These are phyloP conservation scores for Crinitomyces ghanaensis DNA, from an alignment of 805 yeast genomes.

Conservation along the genomic window DNA sequence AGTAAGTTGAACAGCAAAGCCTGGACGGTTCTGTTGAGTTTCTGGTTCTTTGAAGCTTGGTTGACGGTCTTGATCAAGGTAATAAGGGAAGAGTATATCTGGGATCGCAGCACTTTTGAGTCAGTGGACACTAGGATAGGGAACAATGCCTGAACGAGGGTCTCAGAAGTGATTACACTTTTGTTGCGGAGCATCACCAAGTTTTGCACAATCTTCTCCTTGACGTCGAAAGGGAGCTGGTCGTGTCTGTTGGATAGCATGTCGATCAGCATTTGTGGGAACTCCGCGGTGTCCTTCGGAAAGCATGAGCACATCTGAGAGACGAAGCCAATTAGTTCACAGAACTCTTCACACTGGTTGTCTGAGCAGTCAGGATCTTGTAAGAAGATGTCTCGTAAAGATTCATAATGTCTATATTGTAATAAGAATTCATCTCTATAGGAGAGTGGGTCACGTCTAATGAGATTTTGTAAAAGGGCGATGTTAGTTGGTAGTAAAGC, in stretches of 20 bases:
- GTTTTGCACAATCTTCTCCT: conserved; percentile 86
- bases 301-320: conserved; percentile 86
- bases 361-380: conserved; percentile 55
- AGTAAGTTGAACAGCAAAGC: conserved; percentile 80
- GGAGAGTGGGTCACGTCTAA: conserved; percentile 87
- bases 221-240: conserved; percentile 68
- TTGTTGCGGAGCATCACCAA: conserved; percentile 85
- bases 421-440: conserved; percentile 88
- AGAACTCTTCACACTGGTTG: conserved; percentile 54
- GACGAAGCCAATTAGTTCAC: conserved; percentile 79
- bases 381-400: conserved; percentile 77
- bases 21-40: conserved; percentile 80
- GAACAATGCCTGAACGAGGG: conserved; percentile 73
- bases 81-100: conserved; percentile 69
- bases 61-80: conserved; percentile 73
- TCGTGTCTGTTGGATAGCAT: conserved; percentile 67
- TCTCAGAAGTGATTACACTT: conserved; percentile 65
- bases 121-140: conserved; percentile 63
- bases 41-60: conserved; percentile 81
- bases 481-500: conserved; percentile 89
- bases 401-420: conserved; percentile 86
- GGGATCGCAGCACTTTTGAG: conserved; percentile 72
- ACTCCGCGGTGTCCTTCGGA: conserved; percentile 75
- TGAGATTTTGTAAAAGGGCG: conserved; percentile 81
- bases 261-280: conserved; percentile 68